Conservation (phyloP, 2,329 filamentous ascomycete genomes). For the Tolypocladium album region DNA sequence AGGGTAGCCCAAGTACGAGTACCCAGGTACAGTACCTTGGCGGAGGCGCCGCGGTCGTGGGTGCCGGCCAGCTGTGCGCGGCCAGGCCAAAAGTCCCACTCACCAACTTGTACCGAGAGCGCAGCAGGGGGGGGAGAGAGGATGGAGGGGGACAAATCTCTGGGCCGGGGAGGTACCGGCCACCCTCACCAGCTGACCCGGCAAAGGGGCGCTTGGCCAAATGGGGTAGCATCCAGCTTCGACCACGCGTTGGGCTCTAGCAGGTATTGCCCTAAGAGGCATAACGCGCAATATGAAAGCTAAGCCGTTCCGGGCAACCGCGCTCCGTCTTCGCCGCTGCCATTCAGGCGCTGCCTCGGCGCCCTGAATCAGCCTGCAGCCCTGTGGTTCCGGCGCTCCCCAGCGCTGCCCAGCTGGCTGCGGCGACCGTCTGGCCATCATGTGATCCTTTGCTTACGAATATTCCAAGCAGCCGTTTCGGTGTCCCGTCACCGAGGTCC, state of each 20-base stretch:
- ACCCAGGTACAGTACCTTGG: neutral
- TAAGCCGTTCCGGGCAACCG: neutral
- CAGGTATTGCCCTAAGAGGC: neutral
- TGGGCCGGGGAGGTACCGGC: conserved; percentile 3
- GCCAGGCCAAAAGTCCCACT: neutral
- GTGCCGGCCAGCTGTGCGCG: neutral
- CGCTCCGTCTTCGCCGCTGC: neutral
- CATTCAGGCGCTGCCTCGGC: neutral
- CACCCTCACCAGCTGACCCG: conserved; percentile 1
- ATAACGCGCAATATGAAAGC: neutral
- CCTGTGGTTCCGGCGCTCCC: neutral
- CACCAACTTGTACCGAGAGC: neutral
- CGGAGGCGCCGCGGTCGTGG: neutral
- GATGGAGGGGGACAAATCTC: neutral
- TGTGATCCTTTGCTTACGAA: neutral
- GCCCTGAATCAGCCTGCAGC: neutral
- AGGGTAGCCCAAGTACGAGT: neutral
- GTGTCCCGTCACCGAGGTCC: neutral
- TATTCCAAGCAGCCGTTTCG: neutral
- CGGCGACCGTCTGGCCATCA: neutral
- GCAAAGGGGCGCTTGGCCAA: neutral
- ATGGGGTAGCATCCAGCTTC: neutral
- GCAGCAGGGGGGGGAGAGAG: neutral
- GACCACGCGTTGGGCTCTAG: neutral
- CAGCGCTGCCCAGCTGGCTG: neutral